Base-by-base conservation (phyloP, 768 basidiomycete genomes). In the Leccinellum albellum region DNA sequence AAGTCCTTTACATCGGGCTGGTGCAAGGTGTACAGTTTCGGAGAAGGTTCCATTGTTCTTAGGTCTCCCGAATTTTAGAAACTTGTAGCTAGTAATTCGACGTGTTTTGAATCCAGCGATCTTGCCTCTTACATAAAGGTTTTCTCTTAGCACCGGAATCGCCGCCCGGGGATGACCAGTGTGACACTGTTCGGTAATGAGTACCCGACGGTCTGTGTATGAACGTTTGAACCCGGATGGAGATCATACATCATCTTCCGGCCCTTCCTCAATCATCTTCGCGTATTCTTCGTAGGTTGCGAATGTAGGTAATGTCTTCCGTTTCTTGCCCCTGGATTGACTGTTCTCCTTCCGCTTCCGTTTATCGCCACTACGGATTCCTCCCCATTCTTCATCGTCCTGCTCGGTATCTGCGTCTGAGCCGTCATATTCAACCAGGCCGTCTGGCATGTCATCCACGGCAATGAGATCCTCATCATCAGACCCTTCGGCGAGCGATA, bases 201-300 rank as follows among this genome's bases (percentile, higher is more conserved):
- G n/a, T n/a, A n/a, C n/a, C n/a, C n/a, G n/a, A n/a, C n/a, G n/a
- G n/a, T n/a, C n/a, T n/a, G n/a, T n/a, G n/a, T n/a, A n/a, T n/a
- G n/a, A n/a, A n/a, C n/a, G n/a, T n/a, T n/a, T n/a, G n/a, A n/a
- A n/a, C n/a, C n/a, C n/a, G 35, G 35, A 37, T 37, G 35, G 35
- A n/a, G 40, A n/a, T 55, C 54, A 70, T 62, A 70, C 59, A 2
- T 70, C 62, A 6, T 70, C 64, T 48, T 70, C 70, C 12, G 69
- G 69, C 9, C 57, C 70, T 5, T 88, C 86, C 68, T 93, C 91
- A 56, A 93, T 94, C 82, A 93, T 78, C 74, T 77, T 85, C 46
- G 86, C 87, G 62, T 91, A 94, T 56, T 92, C 91, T 57, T 94
- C 91, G 64, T 92, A 92, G 66, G 83, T 89, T 12, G 91, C 91